Percentiles rank a stretch among this genome's conserved stretches.
These are phyloP conservation scores for Quercus mongolica DNA, from an alignment of 306 rosid species.

Conservation along the genomic window DNA sequence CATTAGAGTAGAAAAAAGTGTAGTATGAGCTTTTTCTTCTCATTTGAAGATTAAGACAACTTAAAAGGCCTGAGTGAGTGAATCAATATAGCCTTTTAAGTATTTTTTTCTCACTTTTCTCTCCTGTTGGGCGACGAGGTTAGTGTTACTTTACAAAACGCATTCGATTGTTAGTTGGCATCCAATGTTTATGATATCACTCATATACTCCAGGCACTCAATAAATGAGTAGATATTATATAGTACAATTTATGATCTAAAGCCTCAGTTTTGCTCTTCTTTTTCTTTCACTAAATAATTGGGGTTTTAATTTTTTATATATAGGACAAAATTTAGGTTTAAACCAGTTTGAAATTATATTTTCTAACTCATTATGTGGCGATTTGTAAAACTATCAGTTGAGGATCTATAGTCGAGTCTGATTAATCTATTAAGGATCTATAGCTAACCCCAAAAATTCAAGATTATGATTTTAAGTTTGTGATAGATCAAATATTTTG, in stretches of 20 bases:
- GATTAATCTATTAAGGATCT: too few species aligned
- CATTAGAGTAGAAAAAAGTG: slow-evolving; percentile 29
- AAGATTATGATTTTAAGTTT: neutral
- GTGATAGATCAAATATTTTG: too few species aligned
- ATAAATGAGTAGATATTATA: neutral
- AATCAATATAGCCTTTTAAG: slow-evolving; percentile 1
- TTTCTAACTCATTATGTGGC: too few species aligned
- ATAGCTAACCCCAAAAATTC: neutral
- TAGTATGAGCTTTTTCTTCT: slow-evolving; percentile 14
- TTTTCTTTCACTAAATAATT: neutral
- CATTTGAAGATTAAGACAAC: slow-evolving; percentile 4
- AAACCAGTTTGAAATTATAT: too few species aligned
- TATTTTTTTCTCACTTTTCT: neutral
- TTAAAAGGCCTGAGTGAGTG: slow-evolving; percentile 9
- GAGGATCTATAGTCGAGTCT: too few species aligned
- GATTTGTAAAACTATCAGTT: too few species aligned
- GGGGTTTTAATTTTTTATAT: too few species aligned
- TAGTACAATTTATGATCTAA: neutral
- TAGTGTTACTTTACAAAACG: slow-evolving; percentile 17
- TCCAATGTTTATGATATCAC: slow-evolving; percentile 37
- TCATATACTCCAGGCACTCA: slow-evolving; percentile 23
- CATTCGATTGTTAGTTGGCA: slow-evolving; percentile 19
- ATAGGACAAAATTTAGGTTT: too few species aligned
- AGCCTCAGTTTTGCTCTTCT: slow-evolving; percentile 11
- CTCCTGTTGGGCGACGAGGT: slow-evolving; percentile 15